Evolutionary conservation across 2,329 filamentous ascomycete genomes (phyloP).

Genomic region (Furcasterigmium sp.): DNA sequence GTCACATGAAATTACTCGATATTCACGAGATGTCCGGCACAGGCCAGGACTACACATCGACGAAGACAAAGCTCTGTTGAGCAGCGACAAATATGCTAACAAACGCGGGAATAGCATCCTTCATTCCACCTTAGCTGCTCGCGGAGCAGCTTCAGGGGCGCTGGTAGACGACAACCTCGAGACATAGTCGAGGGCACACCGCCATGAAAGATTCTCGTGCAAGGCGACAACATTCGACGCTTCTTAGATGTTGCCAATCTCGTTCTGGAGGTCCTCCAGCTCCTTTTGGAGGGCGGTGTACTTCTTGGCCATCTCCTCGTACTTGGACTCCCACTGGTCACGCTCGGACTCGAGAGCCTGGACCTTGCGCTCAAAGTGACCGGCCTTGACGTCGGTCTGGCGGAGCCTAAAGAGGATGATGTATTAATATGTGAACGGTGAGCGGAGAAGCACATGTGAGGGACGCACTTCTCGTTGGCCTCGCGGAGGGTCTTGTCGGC

Average conservation of each 20-base stretch:
- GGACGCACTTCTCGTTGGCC: slow-evolving; percentile 85
- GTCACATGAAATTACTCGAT: too few relatives aligned
- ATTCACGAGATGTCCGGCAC: too few relatives aligned
- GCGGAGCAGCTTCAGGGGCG: background rate
- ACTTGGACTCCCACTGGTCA: slow-evolving; percentile 95
- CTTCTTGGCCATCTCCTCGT: slow-evolving; percentile 96
- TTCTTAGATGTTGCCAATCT: slow-evolving; percentile 86
- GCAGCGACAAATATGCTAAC: background rate
- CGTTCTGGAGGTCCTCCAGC: slow-evolving; percentile 80
- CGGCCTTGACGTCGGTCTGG: slow-evolving; percentile 98
- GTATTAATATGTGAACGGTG: background rate
- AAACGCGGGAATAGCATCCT: background rate
- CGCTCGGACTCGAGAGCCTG: slow-evolving; percentile 89
- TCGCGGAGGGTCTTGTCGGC: slow-evolving; percentile 95
- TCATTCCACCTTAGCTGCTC: background rate
- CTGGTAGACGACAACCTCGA: background rate
- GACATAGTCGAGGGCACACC: background rate
- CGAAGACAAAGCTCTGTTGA: background rate
- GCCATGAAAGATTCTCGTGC: background rate
- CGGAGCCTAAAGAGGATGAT: slow-evolving; percentile 63
- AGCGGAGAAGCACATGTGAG: slow-evolving; percentile 5
- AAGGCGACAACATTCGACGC: background rate
- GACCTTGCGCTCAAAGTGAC: slow-evolving; percentile 98
- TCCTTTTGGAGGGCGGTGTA: slow-evolving; percentile 80
- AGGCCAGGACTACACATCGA: background rate